phyloP scores from a whole-genome alignment of 1,284 basidiomycete genomes.

The Leccinum pachyderme region DNA sequence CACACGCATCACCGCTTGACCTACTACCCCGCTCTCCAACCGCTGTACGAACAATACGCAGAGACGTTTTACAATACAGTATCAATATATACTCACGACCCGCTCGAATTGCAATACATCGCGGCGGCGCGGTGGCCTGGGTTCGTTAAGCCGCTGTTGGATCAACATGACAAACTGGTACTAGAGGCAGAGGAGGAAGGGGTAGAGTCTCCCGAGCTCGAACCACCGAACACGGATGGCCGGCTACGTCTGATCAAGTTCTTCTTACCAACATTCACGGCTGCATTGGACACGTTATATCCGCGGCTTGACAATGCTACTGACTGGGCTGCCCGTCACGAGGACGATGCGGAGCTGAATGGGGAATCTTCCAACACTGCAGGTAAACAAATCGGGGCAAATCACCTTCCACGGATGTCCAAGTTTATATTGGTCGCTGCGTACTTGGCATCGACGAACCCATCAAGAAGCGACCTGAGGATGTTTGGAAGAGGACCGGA shows the following conservation, averaged over 20 bases:
- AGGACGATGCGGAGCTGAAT: constrained; percentile 28
- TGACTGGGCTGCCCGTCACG: constrained; percentile 55
- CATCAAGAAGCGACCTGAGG: constrained; percentile 74
- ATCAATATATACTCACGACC: constrained; percentile 63
- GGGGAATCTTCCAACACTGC: constrained; percentile 2
- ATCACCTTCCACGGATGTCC: constrained; percentile 53
- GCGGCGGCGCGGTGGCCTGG: constrained; percentile 79
- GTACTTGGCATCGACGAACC: constrained; percentile 87
- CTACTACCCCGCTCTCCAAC: constrained; percentile 53
- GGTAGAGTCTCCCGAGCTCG: constrained; percentile 28
- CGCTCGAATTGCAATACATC: constrained; percentile 72
- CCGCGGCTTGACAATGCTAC: constrained; percentile 61
- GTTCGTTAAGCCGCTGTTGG: constrained; percentile 65
- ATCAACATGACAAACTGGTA: constrained; percentile 41
- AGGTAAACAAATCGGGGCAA: constrained; percentile 14
- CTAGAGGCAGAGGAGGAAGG: constrained; percentile 25
- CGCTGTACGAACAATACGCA: constrained; percentile 67
- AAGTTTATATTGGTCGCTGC: constrained; percentile 81
- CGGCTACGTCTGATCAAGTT: constrained; percentile 59
- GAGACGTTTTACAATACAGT: constrained; percentile 64
- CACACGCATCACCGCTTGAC: constrained; percentile 28
- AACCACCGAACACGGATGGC: constrained; percentile 50
- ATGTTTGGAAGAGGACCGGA: constrained; percentile 76
- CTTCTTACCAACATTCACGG: constrained; percentile 58
- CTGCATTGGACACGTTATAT: constrained; percentile 62